Conservation (phyloP, 2,329 filamentous ascomycete species). For the Colletotrichum sp. region DNA sequence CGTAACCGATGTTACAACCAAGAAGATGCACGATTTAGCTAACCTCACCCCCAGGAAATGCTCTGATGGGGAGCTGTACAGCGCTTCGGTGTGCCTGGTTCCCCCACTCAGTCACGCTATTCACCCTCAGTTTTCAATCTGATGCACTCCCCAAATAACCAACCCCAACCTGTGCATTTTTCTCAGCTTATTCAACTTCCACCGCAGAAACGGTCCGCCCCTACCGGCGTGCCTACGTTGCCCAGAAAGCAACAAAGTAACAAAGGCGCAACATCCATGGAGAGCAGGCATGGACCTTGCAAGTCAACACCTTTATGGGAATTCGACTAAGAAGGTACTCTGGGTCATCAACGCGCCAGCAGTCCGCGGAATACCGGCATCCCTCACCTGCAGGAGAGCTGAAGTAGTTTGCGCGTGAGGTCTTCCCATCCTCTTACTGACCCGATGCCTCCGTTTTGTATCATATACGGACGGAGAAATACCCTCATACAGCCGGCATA, state of each 20-base stretch:
- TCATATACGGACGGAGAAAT: slow-evolving; percentile 1
- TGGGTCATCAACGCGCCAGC: slow-evolving; percentile 28
- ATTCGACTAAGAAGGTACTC: slow-evolving; percentile 29
- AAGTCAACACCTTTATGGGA: not conserved
- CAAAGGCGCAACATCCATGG: slow-evolving; percentile 25
- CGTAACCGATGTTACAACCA: not conserved
- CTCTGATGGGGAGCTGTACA: not conserved
- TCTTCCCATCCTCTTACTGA: slow-evolving; percentile 9
- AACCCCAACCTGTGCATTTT: not conserved
- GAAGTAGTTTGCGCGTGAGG: not conserved
- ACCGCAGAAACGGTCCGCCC: slow-evolving; percentile 46
- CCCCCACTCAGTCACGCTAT: slow-evolving; percentile 21
- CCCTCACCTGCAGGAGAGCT: slow-evolving; percentile 25
- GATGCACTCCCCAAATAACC: slow-evolving; percentile 17
- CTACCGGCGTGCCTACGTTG: slow-evolving; percentile 43
- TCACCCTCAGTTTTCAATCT: slow-evolving; percentile 14
- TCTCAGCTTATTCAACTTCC: slow-evolving; percentile 20
- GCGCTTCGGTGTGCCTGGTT: slow-evolving; percentile 25
- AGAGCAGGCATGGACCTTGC: not conserved
- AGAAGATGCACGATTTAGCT: not conserved
- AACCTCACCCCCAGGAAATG: not conserved
- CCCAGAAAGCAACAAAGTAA: slow-evolving; percentile 29
- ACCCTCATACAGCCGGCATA: not conserved
- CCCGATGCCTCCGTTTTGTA: slow-evolving; percentile 22
- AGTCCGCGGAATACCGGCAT: slow-evolving; percentile 27